Evolutionary conservation across 176 grass and related monocot species (phyloP), one percentile per base, ranked within the genome.

Genomic region (Oryza longistaminata): DNA sequence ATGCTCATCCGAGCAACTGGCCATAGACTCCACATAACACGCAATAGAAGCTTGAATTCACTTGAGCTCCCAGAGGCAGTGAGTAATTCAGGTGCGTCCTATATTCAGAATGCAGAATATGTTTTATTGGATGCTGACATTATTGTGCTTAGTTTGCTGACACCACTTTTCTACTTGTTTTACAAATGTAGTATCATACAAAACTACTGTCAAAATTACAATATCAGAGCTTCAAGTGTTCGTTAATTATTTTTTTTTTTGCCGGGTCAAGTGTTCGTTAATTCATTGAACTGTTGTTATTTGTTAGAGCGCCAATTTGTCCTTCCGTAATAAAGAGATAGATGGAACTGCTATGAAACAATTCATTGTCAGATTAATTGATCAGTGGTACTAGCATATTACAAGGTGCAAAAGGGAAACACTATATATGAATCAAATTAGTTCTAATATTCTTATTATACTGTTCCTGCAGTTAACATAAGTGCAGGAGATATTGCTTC

Each of bases 1-100:
- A 90, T 96, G 73, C 90, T 99, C 60, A 96, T 96, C 55, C 91
- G 90, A 83, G 90, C 84, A 84, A 96, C 80, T 76, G 96, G 96
- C 21, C 70, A 14, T 79, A 94, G 82, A 84, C 93, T 99, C 86
- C 72, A 90, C 76, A 72, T 81, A 33, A 66, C 89, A 87, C 73
- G 87, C 24, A 62, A 62, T 69, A 89, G 82, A 72, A 88, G 81
- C 73, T 90, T 94, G 66, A 85, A 94, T 70, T 85, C 83, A 25
- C 91, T 96, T 73, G 81, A 89, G 35, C 78, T 96, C 80, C 79
- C 83, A 55, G 90, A 91, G 82, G 70, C 84, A 76, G 53, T 83
- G 67, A 65, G 83, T 55, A 66, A 48, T 84, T 91, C 90, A 94
- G 93, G 96, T 99, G 19, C 71, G 71, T 89, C 27, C 45, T 58